Conservation (phyloP, 2,329 filamentous ascomycete genomes). For the Fusarium oxysporum region DNA sequence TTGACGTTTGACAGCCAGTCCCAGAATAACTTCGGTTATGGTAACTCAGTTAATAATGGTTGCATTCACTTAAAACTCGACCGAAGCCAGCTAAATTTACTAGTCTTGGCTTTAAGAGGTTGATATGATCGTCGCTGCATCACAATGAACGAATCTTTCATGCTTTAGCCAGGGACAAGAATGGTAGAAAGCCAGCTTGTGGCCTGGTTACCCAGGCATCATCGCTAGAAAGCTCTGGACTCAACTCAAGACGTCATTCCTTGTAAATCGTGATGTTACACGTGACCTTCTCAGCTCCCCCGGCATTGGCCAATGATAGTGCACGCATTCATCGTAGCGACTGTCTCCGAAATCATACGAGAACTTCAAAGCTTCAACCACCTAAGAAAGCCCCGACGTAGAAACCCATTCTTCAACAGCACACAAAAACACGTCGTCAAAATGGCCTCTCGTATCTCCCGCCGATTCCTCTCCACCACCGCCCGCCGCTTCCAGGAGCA, state of each 20-base stretch:
- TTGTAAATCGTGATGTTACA: slow-evolving; percentile 6
- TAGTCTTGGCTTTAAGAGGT: slow-evolving; percentile 24
- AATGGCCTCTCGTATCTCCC: slow-evolving; percentile 69
- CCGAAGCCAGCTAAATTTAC: slow-evolving; percentile 6
- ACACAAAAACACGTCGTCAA: slow-evolving; percentile 44
- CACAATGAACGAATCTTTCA: slow-evolving; percentile 29
- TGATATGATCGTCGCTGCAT: slow-evolving; percentile 24
- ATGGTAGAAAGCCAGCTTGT: background rate
- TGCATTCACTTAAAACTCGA: slow-evolving; percentile 22
- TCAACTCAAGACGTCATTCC: slow-evolving; percentile 33
- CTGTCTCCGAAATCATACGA: slow-evolving; percentile 50
- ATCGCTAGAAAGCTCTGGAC: background rate
- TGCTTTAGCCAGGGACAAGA: slow-evolving; percentile 25
- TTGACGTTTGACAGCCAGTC: slow-evolving; percentile 31
- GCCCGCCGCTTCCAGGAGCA: slow-evolving; percentile 62
- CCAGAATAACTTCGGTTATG: slow-evolving; percentile 18
- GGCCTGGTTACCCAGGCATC: slow-evolving; percentile 16
- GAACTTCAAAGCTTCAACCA: slow-evolving; percentile 44
- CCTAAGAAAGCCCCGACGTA: slow-evolving; percentile 32
- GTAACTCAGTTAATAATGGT: slow-evolving; percentile 15
- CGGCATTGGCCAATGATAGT: slow-evolving; percentile 47
- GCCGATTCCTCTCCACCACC: slow-evolving; percentile 67
- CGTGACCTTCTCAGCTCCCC: slow-evolving; percentile 34
- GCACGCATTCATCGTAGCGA: slow-evolving; percentile 31
- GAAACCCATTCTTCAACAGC: slow-evolving; percentile 31